Evolutionary conservation across 2,329 filamentous ascomycete species (phyloP), one percentile per base, ranked within the genome.

Genomic region (Botrytis aclada): DNA sequence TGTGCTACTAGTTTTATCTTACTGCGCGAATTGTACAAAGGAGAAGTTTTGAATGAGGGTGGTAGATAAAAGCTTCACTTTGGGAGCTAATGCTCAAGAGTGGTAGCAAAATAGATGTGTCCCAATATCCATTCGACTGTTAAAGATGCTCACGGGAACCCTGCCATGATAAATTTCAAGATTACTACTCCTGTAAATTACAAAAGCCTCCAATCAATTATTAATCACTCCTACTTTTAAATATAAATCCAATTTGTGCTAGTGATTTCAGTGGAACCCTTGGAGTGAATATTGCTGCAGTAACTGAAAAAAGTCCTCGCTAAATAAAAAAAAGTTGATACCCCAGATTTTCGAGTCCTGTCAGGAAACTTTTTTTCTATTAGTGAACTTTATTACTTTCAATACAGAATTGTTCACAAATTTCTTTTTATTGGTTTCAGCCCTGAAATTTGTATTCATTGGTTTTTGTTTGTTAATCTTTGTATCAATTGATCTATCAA

Each of bases 1-100:
- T 79, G 78, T 80, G 76, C 78, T 80, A 81, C 75, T 81, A 81
- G 79, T 80, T 75, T 75, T 79, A 72, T 80, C 75, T 75, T 79
- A 74, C 70, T 73, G 69, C 70, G 63, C 43, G 64, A 72, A 74
- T 77, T 80, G 78, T 80, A 79, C 76, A 80, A 79, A 79, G 74
- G 61, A 71, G 74, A 64, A 69, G 66, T 72, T 60, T 41, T 56
- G 22, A 69, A 56, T 56, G 34, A 69, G 45, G 72, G 63, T 73
- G 71, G 60, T 70, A 71, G 74, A 74, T 73, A 72, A 70, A 73
- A 72, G 74, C 76, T 78, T 77, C 78, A 77, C 61, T 76, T 70
- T 76, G 69, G 76, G 70, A 75, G 77, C 72, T 34, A 63, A 64
- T 41, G 69, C 72, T 69, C 72, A 63, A 43, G 43, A 45, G 58